Evolutionary conservation across 139 green algal genomes (phyloP).

Genomic region (Coelastrella sp.): DNA sequence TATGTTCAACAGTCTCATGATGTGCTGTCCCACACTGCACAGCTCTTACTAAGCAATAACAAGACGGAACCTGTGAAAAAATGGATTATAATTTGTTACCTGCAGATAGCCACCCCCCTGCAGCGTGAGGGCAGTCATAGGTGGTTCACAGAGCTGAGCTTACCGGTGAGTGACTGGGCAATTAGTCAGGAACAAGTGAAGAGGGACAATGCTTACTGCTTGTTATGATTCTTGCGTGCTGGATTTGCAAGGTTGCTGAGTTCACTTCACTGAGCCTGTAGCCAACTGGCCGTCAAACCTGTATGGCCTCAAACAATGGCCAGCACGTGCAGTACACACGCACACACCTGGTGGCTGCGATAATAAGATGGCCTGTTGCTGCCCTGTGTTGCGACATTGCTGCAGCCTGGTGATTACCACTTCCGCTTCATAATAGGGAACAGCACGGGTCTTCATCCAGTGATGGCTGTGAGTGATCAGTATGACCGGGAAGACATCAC

Average conservation of each 20-base stretch:
- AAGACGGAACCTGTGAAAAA: background rate
- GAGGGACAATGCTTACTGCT: background rate
- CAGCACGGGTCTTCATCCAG: constrained; percentile 1
- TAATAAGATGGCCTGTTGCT: background rate
- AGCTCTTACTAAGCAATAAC: background rate
- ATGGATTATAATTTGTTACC: background rate
- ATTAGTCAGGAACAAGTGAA: background rate
- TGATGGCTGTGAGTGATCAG: constrained; percentile 38
- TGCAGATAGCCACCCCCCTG: constrained; percentile 19
- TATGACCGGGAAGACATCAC: background rate
- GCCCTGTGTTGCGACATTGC: background rate
- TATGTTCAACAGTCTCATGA: background rate
- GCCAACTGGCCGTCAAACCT: too few species aligned
- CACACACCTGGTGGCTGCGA: too few species aligned
- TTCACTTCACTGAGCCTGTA: too few species aligned
- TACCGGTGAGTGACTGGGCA: constrained; percentile 4
- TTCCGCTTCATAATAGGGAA: constrained; percentile 25
- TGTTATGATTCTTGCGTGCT: background rate
- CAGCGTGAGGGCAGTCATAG: constrained; percentile 28
- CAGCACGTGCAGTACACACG: too few species aligned
- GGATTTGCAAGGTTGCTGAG: too few species aligned
- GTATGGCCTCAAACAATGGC: too few species aligned
- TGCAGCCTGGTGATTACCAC: constrained; percentile 26
- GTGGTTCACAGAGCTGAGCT: constrained; percentile 41
- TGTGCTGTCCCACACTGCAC: background rate